A percentile compares a stretch with the other conserved stretches of the same genome.
phyloP scores from a whole-genome alignment of 2,329 filamentous ascomycete genomes.

The Ramularia endophylla region DNA sequence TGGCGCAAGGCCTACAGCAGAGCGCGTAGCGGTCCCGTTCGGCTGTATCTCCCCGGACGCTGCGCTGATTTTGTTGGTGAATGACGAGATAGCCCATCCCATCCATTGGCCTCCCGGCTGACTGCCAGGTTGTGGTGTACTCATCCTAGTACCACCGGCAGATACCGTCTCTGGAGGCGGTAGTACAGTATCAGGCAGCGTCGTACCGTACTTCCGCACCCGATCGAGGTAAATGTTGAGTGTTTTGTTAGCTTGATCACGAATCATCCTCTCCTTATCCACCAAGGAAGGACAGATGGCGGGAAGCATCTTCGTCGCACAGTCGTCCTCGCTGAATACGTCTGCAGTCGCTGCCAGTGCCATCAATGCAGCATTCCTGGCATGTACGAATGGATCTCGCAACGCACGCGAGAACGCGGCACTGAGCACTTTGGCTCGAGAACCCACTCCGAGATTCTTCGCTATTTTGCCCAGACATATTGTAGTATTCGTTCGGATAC shows the following conservation, averaged over 20 bases:
- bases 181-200: conserved; percentile 73
- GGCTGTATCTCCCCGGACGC: conserved; percentile 82
- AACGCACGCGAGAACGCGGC: conserved; percentile 88
- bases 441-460: conserved; percentile 69
- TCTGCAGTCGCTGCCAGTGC: conserved; percentile 81
- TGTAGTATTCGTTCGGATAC: conserved; percentile 95
- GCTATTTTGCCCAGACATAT: conserved; percentile 97
- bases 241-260: conserved; percentile 86
- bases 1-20: conserved; percentile 29
- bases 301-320: conserved; percentile 75
- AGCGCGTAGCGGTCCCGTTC: conserved; percentile 36
- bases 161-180: conserved; percentile 55
- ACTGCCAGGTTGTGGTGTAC: conserved; percentile 60
- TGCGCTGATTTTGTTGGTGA: conserved; percentile 85
- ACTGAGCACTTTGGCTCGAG: conserved; percentile 81
- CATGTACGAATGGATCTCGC: conserved; percentile 90
- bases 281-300: conserved; percentile 77
- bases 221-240: conserved; percentile 79
- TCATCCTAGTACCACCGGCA: conserved; percentile 57
- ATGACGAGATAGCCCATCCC: conserved; percentile 97
- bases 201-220: conserved; percentile 69
- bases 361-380: conserved; percentile 80
- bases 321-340: conserved; percentile 83
- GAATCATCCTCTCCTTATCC: conserved; percentile 91
- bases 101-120: conserved; percentile 64